phyloP scores from a whole-genome alignment of 2,329 filamentous ascomycete genomes.

The Penicillium sp. region DNA sequence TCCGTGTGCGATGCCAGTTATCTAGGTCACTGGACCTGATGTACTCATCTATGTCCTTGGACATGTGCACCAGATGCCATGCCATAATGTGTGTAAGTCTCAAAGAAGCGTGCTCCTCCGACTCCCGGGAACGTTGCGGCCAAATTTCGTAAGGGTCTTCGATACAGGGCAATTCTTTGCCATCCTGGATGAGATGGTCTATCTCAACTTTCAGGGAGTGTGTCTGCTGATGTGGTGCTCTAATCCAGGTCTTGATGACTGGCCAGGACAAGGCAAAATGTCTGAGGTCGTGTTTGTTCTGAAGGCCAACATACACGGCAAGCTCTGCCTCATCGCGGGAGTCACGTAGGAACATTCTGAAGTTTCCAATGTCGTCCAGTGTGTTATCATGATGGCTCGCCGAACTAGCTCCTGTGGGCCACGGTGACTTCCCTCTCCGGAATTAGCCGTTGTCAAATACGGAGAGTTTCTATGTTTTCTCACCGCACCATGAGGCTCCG shows the following conservation, averaged over 20 bases:
- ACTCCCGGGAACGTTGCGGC: background rate
- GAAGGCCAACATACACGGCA: background rate
- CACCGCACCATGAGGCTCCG: background rate
- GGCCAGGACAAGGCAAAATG: conserved; percentile 3
- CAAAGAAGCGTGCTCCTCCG: background rate
- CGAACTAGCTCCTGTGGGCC: background rate
- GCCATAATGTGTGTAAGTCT: background rate
- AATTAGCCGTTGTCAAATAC: background rate
- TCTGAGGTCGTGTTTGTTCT: background rate
- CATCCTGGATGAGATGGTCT: background rate
- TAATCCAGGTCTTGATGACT: background rate
- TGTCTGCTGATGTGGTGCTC: background rate
- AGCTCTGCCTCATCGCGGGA: background rate
- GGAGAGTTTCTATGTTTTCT: background rate
- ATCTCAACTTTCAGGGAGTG: background rate
- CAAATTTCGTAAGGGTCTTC: background rate
- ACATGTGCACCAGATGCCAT: background rate
- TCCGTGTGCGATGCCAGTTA: background rate
- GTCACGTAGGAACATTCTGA: background rate
- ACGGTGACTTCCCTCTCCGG: background rate
- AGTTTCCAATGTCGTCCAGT: background rate
- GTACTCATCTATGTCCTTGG: background rate
- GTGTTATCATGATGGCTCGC: background rate
- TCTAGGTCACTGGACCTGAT: background rate
- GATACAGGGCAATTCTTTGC: background rate